phyloP scores from a whole-genome alignment of 176 grass and related monocot genomes.

The Cenchrus fungigraminus region DNA sequence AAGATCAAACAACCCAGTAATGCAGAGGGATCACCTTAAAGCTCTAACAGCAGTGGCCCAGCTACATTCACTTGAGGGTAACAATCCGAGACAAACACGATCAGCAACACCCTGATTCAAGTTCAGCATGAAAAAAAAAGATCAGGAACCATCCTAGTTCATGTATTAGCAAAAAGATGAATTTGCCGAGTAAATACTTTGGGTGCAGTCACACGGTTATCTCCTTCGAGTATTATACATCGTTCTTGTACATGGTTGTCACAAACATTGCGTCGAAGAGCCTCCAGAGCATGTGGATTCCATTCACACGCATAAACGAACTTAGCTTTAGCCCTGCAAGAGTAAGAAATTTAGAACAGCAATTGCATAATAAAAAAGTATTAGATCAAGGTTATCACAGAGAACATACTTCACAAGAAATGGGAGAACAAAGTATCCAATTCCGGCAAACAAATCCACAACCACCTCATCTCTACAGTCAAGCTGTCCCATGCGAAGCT shows the following conservation, averaged over 20 bases:
- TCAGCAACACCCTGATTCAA: conserved; percentile 77
- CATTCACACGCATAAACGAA: conserved; percentile 95
- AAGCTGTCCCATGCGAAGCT: conserved; percentile 78
- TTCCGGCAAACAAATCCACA: conserved; percentile 94
- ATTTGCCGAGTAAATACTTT: conserved; percentile 55
- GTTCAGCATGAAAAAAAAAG: conserved; percentile 25
- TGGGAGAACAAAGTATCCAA: conserved; percentile 94
- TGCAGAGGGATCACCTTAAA: conserved; percentile 65
- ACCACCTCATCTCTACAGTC: conserved; percentile 83
- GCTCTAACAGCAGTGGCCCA: conserved; percentile 80
- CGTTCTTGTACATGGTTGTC: conserved; percentile 71
- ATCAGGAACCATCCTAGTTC: conserved; percentile 32
- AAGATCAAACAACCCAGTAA: conserved; percentile 11
- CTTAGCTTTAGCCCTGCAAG: conserved; percentile 80
- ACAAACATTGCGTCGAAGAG: conserved; percentile 70
- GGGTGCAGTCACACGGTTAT: conserved; percentile 82
- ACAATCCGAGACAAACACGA: conserved; percentile 83
- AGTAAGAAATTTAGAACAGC: conserved; percentile 1
- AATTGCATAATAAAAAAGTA: not conserved
- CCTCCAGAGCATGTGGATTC: conserved; percentile 86
- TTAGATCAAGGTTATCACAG: not conserved
- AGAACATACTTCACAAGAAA: conserved; percentile 91
- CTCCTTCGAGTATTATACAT: conserved; percentile 93
- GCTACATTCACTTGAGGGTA: conserved; percentile 93
- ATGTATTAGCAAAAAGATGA: conserved; percentile 22